Percentiles rank a stretch among this genome's conserved stretches.
phyloP scores from a whole-genome alignment of 1,139 yeast genomes.

The Debaryomyces sp. region DNA sequence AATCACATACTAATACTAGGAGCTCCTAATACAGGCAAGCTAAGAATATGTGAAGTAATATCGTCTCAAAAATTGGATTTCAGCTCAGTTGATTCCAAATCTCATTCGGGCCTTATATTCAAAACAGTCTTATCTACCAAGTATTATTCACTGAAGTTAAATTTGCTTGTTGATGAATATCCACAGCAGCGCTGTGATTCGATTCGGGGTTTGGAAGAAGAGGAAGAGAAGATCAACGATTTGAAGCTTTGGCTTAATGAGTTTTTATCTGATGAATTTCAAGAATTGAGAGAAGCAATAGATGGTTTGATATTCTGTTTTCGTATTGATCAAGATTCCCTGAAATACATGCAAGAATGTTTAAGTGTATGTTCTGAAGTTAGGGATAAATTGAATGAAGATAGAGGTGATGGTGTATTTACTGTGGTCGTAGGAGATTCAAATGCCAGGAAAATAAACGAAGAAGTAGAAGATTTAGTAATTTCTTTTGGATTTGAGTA shows the following conservation, averaged over 20 bases:
- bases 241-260: slow-evolving; percentile 34
- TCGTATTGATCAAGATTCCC: slow-evolving; percentile 21
- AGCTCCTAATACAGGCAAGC: slow-evolving; percentile 40
- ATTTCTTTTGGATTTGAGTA: slow-evolving; percentile 37
- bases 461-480: slow-evolving; percentile 33
- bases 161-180: slow-evolving; percentile 44
- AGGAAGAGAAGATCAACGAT: slow-evolving; percentile 13
- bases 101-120: slow-evolving; percentile 44
- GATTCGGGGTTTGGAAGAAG: not conserved
- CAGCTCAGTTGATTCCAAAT: slow-evolving; percentile 13
- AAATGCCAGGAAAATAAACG: slow-evolving; percentile 11
- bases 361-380: slow-evolving; percentile 19
- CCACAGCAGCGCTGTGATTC: slow-evolving; percentile 24
- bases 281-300: slow-evolving; percentile 39
- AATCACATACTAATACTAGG: slow-evolving; percentile 45
- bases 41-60: slow-evolving; percentile 29
- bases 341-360: slow-evolving; percentile 17
- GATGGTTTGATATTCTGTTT: slow-evolving; percentile 44
- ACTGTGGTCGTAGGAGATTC: slow-evolving; percentile 27
- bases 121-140: slow-evolving; percentile 32
- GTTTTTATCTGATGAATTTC: slow-evolving; percentile 30
- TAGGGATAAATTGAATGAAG: slow-evolving; percentile 16
- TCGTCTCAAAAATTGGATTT: slow-evolving; percentile 13
- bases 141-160: slow-evolving; percentile 34
- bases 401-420: slow-evolving; percentile 25